Evolutionary conservation across 176 grass and related monocot genomes (phyloP).

Genomic region (Zoysia pacifica): DNA sequence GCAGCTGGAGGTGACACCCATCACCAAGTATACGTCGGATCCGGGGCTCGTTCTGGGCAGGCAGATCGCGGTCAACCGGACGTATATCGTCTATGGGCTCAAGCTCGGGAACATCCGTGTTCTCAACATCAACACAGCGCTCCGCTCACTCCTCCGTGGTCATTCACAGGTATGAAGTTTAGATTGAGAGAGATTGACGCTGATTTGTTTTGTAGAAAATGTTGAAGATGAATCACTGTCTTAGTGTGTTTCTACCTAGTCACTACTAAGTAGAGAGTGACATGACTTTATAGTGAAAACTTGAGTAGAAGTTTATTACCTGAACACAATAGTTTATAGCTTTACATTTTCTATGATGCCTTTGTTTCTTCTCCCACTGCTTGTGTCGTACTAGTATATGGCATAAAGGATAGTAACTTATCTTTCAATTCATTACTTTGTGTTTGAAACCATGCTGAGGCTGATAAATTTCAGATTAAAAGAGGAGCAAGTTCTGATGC

Average conservation of each 20-base stretch:
- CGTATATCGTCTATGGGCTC: slow-evolving; percentile 94
- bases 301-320: not conserved
- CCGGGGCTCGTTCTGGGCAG: slow-evolving; percentile 90
- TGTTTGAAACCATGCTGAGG: not conserved
- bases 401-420: not conserved
- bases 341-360: not conserved
- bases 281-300: not conserved
- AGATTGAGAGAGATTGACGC: not conserved
- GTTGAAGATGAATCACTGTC: not conserved
- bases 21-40: slow-evolving; percentile 98
- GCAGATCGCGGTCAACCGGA: slow-evolving; percentile 91
- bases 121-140: slow-evolving; percentile 93
- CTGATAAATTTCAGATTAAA: slow-evolving; percentile 15
- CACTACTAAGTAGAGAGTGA: not conserved
- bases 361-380: not conserved
- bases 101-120: slow-evolving; percentile 90
- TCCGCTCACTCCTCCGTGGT: slow-evolving; percentile 89
- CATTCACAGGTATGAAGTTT: slow-evolving; percentile 73
- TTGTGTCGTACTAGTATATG: not conserved
- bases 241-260: not conserved
- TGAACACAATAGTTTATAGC: not conserved
- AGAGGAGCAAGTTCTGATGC: slow-evolving; percentile 5
- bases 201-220: slow-evolving; percentile 16
- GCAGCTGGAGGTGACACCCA: slow-evolving; percentile 95
- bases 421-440: not conserved